Base-by-base conservation (phyloP, 306 rosid species). In the Quercus glauca region DNA sequence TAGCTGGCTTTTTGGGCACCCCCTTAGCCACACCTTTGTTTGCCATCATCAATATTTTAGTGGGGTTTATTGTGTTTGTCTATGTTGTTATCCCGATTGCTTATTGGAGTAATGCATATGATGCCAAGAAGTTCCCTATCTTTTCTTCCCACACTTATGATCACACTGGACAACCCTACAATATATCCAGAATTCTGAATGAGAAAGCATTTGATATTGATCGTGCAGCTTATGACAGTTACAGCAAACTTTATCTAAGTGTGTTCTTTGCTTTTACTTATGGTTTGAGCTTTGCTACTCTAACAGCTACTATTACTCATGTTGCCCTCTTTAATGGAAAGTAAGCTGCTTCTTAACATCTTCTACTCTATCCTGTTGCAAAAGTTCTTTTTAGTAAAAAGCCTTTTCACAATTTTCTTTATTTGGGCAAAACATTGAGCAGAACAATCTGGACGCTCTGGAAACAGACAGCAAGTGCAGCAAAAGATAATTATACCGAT, bases 251-350 rank as follows among this genome's bases (percentile, higher is more conserved):
- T 74, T 78, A 95, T 79, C 85, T 95, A 3, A 95, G 98, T 51
- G 52, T 84, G 74, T 78, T 90, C 68, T 92, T 95, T 70, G 98
- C 98, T 23, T 71, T 86, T 4, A 75, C 6, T 28, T 95, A 95
- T 51, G 99, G 99, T 15, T 58, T 95, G 88, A 89, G 92, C 88
- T 95, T 91, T 26, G 98, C 99, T 3, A 73, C 85, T 77, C 80
- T 92, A 7, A 74, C 94, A 0, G 91, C 98, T 59, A 95, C 98
- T 9, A 8, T 92, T 70, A 81, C 98, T 2, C 98, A 95, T 75
- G 99, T 95, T 69, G 64, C 37, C 31, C 94, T 95, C 78, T 95
- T 92, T 90, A 91, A 95, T 67, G 98, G 98, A 81, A 83, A 84
- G 98, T 94, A 86, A 84, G 93, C 76, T 3, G 14, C 53, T 76